A percentile compares a stretch with the other conserved stretches of the same genome.
Conservation (phyloP, 768 basidiomycete species). For the Pleurotus pulmonarius region DNA sequence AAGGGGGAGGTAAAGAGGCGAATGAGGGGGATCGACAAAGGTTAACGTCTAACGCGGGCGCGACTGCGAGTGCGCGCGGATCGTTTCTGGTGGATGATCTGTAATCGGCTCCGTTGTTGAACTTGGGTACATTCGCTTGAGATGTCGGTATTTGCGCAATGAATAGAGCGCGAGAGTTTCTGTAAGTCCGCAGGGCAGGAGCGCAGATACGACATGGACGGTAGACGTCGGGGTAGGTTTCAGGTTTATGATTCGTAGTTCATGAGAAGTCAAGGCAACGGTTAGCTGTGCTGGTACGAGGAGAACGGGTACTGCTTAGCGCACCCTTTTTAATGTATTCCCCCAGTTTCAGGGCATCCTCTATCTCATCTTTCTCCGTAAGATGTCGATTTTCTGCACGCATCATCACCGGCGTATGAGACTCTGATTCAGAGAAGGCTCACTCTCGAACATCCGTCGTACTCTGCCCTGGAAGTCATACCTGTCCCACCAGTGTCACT, state of each 20-base stretch:
- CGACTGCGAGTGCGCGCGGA: not conserved
- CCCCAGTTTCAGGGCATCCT: slow-evolving; percentile 67
- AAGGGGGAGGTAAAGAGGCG: not conserved
- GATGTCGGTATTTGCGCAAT: slow-evolving; percentile 76
- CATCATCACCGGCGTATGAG: not conserved
- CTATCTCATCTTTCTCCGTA: slow-evolving; percentile 67
- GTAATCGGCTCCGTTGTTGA: slow-evolving; percentile 22
- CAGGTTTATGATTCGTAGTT: not conserved
- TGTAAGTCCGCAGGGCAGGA: slow-evolving; percentile 21
- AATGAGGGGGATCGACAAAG: not conserved
- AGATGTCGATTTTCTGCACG: slow-evolving; percentile 61
- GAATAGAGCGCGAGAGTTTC: slow-evolving; percentile 84
- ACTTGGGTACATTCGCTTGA: slow-evolving; percentile 67
- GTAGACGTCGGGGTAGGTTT: too few relatives aligned
- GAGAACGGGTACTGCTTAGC: slow-evolving; percentile 12
- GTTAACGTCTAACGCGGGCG: not conserved
- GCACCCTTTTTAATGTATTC: slow-evolving; percentile 86
- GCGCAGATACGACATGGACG: not conserved
- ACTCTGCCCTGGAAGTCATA: slow-evolving; percentile 78
- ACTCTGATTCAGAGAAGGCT: slow-evolving; percentile 18
- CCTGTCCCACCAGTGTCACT: slow-evolving; percentile 28
- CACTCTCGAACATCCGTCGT: slow-evolving; percentile 71
- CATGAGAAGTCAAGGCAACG: not conserved
- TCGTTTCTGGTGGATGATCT: slow-evolving; percentile 5
- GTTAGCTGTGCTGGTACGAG: not conserved